Evolutionary conservation across 2,329 filamentous ascomycete species (phyloP).

Genomic region (Colletotrichum liriopes): DNA sequence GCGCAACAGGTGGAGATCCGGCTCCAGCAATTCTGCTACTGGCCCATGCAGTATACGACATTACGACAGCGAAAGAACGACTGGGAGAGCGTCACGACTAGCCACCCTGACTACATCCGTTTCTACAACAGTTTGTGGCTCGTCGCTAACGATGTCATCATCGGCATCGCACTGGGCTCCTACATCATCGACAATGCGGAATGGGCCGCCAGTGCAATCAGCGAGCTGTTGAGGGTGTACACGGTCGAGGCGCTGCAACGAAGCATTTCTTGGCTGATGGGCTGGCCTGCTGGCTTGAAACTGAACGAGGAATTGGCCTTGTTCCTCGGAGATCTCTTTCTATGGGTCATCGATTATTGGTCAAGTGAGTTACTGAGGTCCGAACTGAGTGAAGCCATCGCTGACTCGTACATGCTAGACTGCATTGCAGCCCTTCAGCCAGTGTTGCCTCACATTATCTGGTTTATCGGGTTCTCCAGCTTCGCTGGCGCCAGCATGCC

Average conservation of each 20-base stretch:
- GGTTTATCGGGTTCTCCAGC: slow-evolving; percentile 93
- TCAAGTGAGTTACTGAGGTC: slow-evolving; percentile 72
- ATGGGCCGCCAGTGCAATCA: slow-evolving; percentile 86
- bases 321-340: slow-evolving; percentile 95
- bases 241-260: slow-evolving; percentile 89
- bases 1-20: slow-evolving; percentile 98
- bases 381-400: background rate
- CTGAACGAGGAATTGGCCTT: slow-evolving; percentile 92
- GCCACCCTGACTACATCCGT: slow-evolving; percentile 96
- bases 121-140: slow-evolving; percentile 99
- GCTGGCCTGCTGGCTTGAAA: slow-evolving; percentile 94
- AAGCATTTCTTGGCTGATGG: slow-evolving; percentile 96
- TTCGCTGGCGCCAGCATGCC: slow-evolving; percentile 98
- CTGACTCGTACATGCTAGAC: slow-evolving; percentile 60
- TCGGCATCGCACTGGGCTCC: slow-evolving; percentile 94
- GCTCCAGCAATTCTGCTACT: slow-evolving; percentile 98
- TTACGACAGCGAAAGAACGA: slow-evolving; percentile 90
- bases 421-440: slow-evolving; percentile 86
- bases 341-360: slow-evolving; percentile 99
- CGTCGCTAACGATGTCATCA: slow-evolving; percentile 98
- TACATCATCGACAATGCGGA: slow-evolving; percentile 97
- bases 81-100: slow-evolving; percentile 96
- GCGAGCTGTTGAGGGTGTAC: slow-evolving; percentile 82
- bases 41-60: slow-evolving; percentile 96
- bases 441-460: slow-evolving; percentile 87